phyloP scores from a whole-genome alignment of 2,329 filamentous ascomycete species.

The Volutella citrinella region DNA sequence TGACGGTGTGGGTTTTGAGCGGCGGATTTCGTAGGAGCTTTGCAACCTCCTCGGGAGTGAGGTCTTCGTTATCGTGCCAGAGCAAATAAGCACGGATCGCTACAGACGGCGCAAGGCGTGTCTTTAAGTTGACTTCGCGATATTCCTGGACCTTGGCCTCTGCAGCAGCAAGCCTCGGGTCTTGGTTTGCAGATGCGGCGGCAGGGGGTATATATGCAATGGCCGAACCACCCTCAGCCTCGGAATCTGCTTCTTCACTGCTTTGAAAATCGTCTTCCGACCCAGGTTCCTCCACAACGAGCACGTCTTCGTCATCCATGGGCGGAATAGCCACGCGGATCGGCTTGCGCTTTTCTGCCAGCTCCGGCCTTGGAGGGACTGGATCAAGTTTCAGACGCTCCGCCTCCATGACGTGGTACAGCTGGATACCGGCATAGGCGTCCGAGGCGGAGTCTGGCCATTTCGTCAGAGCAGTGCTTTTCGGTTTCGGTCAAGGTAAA shows the following conservation, averaged over 20 bases:
- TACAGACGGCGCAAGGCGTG: slow-evolving; percentile 24
- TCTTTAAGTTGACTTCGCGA: slow-evolving; percentile 24
- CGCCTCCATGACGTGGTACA: slow-evolving; percentile 70
- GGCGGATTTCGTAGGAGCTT: slow-evolving; percentile 58
- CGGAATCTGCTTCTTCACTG: slow-evolving; percentile 12
- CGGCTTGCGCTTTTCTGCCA: slow-evolving; percentile 64
- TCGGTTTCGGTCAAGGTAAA: no score
- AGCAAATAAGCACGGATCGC: slow-evolving; percentile 59
- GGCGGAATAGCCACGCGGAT: slow-evolving; percentile 48
- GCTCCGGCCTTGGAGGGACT: slow-evolving; percentile 65
- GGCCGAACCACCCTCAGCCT: slow-evolving; percentile 1
- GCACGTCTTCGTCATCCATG: slow-evolving; percentile 29
- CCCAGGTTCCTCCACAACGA: slow-evolving; percentile 25
- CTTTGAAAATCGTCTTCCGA: slow-evolving; percentile 28
- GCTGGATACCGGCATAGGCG: slow-evolving; percentile 73
- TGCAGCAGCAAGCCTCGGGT: slow-evolving; percentile 43
- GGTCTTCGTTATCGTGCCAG: slow-evolving; percentile 54
- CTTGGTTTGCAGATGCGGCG: slow-evolving; percentile 15
- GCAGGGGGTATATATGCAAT: background rate
- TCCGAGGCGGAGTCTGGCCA: slow-evolving; percentile 71
- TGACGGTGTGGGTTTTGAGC: slow-evolving; percentile 53
- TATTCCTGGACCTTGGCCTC: slow-evolving; percentile 38
- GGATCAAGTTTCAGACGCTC: slow-evolving; percentile 66
- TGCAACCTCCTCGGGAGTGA: slow-evolving; percentile 50
- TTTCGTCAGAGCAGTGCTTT: no score